phyloP scores from a whole-genome alignment of 768 basidiomycete genomes.

The Dentipellis sp. region DNA sequence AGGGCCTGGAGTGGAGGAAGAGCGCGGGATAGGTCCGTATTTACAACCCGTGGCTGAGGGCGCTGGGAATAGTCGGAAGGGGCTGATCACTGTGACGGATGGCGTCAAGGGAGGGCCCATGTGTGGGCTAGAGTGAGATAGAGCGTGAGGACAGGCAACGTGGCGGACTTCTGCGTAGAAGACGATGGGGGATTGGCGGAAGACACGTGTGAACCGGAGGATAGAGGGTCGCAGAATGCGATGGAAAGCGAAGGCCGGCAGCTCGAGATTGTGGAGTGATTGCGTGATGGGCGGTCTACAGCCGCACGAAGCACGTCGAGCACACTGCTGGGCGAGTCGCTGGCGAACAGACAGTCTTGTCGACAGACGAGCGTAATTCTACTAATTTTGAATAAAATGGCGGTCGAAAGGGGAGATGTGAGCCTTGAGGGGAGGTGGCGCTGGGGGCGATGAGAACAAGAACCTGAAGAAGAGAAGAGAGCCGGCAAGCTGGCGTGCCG shows the following conservation, averaged over 20 bases:
- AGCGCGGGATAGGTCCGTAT: too few species aligned
- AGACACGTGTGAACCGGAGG: neutral
- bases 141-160: neutral
- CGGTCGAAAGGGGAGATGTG: neutral
- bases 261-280: neutral
- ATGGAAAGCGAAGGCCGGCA: neutral
- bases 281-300: neutral
- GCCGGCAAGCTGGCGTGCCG: neutral
- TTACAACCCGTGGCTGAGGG: too few species aligned
- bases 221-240: conserved; percentile 6
- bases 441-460: neutral
- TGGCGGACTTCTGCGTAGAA: too few species aligned
- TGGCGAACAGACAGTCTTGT: neutral
- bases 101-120: neutral
- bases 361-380: neutral
- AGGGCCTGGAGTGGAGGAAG: too few species aligned
- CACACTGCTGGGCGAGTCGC: neutral
- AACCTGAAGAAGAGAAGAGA: neutral
- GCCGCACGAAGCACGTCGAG: neutral
- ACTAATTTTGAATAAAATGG: neutral
- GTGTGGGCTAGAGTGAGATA: neutral
- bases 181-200: neutral
- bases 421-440: neutral
- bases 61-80: too few species aligned
- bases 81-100: too few species aligned